A percentile compares a stretch with the other conserved stretches of the same genome.
Evolutionary conservation across 805 yeast genomes (phyloP).

Genomic region (Suhomyces sp.): DNA sequence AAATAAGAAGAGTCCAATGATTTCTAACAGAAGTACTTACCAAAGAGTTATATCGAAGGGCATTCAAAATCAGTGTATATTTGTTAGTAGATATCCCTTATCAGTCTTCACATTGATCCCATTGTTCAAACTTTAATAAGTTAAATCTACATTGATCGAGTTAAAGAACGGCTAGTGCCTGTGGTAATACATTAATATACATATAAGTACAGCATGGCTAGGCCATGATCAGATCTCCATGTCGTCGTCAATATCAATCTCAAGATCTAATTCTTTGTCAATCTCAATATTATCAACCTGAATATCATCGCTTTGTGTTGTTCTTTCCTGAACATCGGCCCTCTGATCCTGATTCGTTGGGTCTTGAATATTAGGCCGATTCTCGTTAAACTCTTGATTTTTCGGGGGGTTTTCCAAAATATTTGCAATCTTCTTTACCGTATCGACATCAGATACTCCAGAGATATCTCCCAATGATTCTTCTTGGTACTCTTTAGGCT

Average conservation of each 20-base stretch:
- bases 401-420: not conserved
- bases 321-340: not conserved
- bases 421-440: constrained; percentile 4
- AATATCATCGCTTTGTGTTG: not conserved
- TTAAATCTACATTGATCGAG: not conserved
- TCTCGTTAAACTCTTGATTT: not conserved
- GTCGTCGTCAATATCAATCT: not conserved
- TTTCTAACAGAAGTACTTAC: too few relatives aligned
- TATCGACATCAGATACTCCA: constrained; percentile 20
- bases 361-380: not conserved
- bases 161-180: not conserved
- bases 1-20: too few relatives aligned
- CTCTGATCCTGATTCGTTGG: not conserved
- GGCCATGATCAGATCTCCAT: not conserved
- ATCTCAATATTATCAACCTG: not conserved
- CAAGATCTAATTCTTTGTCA: not conserved
- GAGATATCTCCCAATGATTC: constrained; percentile 3
- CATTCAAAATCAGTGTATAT: too few relatives aligned
- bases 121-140: too few relatives aligned
- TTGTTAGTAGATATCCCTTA: too few relatives aligned
- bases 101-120: too few relatives aligned
- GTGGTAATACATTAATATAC: not conserved
- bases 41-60: too few relatives aligned
- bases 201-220: not conserved
- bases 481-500: not conserved